Conservation (phyloP, 805 yeast species). For the Danielozyma ontarioensis region DNA sequence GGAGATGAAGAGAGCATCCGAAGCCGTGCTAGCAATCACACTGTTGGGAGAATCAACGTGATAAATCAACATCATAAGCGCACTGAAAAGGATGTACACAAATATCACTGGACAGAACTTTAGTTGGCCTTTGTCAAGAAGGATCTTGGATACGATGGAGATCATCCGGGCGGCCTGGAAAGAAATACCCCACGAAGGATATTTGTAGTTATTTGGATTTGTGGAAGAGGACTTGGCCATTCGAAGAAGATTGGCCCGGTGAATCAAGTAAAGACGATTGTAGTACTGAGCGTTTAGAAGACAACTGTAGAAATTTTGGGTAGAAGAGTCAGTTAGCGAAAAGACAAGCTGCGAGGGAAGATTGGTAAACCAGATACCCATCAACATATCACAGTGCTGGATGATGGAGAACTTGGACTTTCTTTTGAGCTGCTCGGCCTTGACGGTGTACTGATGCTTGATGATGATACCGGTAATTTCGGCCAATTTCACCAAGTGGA, state of each 20-base stretch:
- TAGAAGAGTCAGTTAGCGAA: constrained; percentile 48
- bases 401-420: constrained; percentile 40
- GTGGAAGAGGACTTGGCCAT: constrained; percentile 40
- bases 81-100: constrained; percentile 56
- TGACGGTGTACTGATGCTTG: constrained; percentile 65
- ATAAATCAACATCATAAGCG: constrained; percentile 66
- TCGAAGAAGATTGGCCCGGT: constrained; percentile 59
- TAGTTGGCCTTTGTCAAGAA: constrained; percentile 46
- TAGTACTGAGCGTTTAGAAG: constrained; percentile 66
- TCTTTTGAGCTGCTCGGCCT: constrained; percentile 51
- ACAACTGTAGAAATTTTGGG: constrained; percentile 54
- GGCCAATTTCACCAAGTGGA: constrained; percentile 59
- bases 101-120: constrained; percentile 52
- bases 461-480: constrained; percentile 68
- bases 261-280: constrained; percentile 64
- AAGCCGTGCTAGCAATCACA: constrained; percentile 37
- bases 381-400: constrained; percentile 67
- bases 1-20: constrained; percentile 35
- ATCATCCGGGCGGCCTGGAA: constrained; percentile 79
- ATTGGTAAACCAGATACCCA: constrained; percentile 72
- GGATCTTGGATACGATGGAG: constrained; percentile 53
- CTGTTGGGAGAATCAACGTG: constrained; percentile 48
- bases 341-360: constrained; percentile 61
- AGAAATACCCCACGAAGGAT: constrained; percentile 77
- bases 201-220: constrained; percentile 40